Conservation (phyloP, 129 eudicot genomes). For the Helichrysum umbraculigerum region DNA sequence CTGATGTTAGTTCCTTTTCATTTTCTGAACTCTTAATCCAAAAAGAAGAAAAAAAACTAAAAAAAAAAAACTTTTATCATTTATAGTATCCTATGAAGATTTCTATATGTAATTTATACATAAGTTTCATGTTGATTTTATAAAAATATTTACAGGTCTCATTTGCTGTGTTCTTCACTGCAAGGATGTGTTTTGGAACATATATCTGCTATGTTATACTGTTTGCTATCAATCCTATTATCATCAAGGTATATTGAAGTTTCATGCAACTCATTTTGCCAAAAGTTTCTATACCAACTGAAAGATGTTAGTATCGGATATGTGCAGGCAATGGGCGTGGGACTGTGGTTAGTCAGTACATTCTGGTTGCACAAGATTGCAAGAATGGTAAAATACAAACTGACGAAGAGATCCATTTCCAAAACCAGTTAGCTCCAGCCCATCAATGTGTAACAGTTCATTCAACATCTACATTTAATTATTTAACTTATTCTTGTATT, state of each 20-base stretch:
- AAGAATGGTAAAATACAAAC: constrained; percentile 67
- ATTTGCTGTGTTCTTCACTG: constrained; percentile 75
- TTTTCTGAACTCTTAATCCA: too few relatives aligned
- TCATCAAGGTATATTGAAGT: constrained; percentile 10
- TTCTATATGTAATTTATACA: not conserved
- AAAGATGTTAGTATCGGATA: not conserved
- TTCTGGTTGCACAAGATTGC: constrained; percentile 88
- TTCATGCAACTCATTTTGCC: not conserved
- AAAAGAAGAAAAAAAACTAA: too few relatives aligned
- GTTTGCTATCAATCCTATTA: constrained; percentile 64
- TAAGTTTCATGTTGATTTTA: not conserved
- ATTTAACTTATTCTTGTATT: too few relatives aligned
- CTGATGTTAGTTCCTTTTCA: constrained; percentile 64
- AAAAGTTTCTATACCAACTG: not conserved
- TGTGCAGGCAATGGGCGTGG: constrained; percentile 77
- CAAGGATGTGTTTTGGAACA: constrained; percentile 84
- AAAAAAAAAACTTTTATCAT: too few relatives aligned
- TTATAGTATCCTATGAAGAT: not conserved
- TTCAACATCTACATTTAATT: too few relatives aligned
- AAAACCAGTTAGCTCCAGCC: constrained; percentile 27
- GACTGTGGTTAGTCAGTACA: constrained; percentile 73
- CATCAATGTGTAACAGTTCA: not conserved
- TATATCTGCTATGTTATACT: constrained; percentile 71
- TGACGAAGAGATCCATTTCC: constrained; percentile 43
- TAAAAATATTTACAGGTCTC: constrained; percentile 41